A percentile compares a stretch with the other conserved stretches of the same genome.
Evolutionary conservation across 2,329 filamentous ascomycete species (phyloP).

Genomic region (Cladosporium phlei): DNA sequence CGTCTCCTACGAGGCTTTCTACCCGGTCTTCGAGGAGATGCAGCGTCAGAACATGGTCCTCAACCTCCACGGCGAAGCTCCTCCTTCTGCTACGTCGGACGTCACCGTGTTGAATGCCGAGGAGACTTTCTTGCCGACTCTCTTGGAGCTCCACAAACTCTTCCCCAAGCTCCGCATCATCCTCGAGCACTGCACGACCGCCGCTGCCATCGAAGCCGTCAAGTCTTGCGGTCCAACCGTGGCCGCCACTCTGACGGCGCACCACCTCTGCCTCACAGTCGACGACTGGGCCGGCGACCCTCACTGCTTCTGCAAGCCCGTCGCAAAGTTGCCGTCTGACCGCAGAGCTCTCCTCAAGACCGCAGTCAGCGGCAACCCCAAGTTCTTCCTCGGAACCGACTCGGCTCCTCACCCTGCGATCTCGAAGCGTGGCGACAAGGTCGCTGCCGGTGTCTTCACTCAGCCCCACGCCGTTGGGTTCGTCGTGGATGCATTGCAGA

Average conservation of each 20-base stretch:
- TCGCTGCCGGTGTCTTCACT: slow-evolving; percentile 73
- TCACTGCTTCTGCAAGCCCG: slow-evolving; percentile 75
- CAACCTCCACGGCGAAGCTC: slow-evolving; percentile 91
- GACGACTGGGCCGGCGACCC: slow-evolving; percentile 67
- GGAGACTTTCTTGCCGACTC: slow-evolving; percentile 72
- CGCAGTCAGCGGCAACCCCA: slow-evolving; percentile 53
- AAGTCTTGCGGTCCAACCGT: slow-evolving; percentile 71
- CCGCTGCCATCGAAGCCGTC: slow-evolving; percentile 74
- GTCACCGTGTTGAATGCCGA: slow-evolving; percentile 60
- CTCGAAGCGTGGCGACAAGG: slow-evolving; percentile 55
- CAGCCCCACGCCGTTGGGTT: slow-evolving; percentile 65
- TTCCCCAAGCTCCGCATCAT: slow-evolving; percentile 67
- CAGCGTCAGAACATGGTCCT: slow-evolving; percentile 75
- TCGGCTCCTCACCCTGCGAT: slow-evolving; percentile 62
- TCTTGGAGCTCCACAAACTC: slow-evolving; percentile 64
- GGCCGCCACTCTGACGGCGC: slow-evolving; percentile 75
- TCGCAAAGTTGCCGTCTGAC: slow-evolving; percentile 61
- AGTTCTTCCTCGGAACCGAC: slow-evolving; percentile 73
- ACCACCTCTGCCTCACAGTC: slow-evolving; percentile 76
- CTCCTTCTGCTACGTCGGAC: slow-evolving; percentile 43
- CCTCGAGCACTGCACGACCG: slow-evolving; percentile 84
- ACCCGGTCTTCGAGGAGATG: slow-evolving; percentile 84
- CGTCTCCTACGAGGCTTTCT: slow-evolving; percentile 64
- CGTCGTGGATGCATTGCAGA: slow-evolving; percentile 61
- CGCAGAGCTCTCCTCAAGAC: slow-evolving; percentile 67